Conservation (phyloP, 768 basidiomycete species). For the Lentinula detonsa region DNA sequence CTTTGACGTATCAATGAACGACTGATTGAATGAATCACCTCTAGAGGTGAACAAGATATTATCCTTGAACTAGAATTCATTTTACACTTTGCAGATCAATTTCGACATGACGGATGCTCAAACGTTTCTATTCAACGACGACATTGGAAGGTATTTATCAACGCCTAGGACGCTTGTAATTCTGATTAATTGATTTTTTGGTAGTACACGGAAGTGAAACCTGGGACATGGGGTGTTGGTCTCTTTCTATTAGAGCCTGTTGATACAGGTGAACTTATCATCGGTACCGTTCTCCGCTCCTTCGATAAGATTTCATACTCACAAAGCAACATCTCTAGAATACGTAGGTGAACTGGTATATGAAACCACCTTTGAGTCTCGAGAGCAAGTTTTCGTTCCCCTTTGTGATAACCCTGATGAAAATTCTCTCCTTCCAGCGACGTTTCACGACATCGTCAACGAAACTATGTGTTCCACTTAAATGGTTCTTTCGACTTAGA, state of each 20-base stretch:
- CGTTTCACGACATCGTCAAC: constrained; percentile 38
- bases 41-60: neutral
- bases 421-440: constrained; percentile 22
- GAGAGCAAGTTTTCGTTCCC: constrained; percentile 35
- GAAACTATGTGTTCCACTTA: constrained; percentile 60
- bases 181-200: constrained; percentile 6
- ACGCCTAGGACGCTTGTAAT: neutral
- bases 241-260: constrained; percentile 42
- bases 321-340: constrained; percentile 31
- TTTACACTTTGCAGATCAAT: neutral
- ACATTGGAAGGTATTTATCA: constrained; percentile 31
- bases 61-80: neutral
- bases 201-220: constrained; percentile 36
- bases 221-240: constrained; percentile 48
- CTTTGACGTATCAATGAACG: neutral
- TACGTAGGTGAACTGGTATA: constrained; percentile 61
- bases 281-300: constrained; percentile 26
- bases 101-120: constrained; percentile 5
- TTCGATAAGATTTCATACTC: neutral
- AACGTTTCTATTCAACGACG: constrained; percentile 47
- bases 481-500: constrained; percentile 46
- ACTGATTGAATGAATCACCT: neutral
- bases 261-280: constrained; percentile 38
- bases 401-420: neutral
- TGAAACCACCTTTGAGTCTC: constrained; percentile 39